These are phyloP conservation scores for Aspergillus sp. DNA, from an alignment of 2,329 filamentous ascomycete species.

Conservation along the genomic window DNA sequence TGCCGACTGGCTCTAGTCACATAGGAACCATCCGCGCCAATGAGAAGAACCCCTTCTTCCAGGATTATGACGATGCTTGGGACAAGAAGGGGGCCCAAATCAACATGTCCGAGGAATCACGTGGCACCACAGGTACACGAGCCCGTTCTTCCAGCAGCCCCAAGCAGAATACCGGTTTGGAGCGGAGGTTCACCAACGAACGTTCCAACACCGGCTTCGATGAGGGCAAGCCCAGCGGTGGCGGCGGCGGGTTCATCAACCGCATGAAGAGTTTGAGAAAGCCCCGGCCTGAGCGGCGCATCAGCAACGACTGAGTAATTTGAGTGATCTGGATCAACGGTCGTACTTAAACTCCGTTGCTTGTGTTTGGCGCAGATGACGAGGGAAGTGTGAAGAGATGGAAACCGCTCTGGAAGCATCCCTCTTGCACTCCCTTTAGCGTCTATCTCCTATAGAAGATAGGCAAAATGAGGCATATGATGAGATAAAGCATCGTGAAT, in stretches of 20 bases:
- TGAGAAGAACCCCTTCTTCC: constrained; percentile 77
- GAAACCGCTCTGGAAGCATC: constrained; percentile 5
- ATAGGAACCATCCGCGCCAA: constrained; percentile 39
- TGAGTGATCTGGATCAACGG: neutral
- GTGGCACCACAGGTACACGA: constrained; percentile 32
- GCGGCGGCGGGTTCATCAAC: constrained; percentile 65
- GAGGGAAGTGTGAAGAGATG: constrained; percentile 1
- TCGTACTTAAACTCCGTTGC: neutral
- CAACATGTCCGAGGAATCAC: constrained; percentile 52
- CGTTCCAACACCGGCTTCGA: constrained; percentile 31
- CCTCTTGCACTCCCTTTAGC: neutral
- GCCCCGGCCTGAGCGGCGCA: constrained; percentile 44
- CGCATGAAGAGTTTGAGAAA: constrained; percentile 79
- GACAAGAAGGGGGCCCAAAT: constrained; percentile 65
- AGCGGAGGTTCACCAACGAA: constrained; percentile 67
- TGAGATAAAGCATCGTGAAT: neutral
- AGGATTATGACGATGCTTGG: constrained; percentile 71
- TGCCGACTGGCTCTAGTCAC: constrained; percentile 36
- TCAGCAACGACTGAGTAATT: constrained; percentile 31
- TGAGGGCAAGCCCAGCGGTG: constrained; percentile 47
- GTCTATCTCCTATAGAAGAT: neutral
- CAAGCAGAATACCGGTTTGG: constrained; percentile 54
- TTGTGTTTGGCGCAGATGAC: neutral
- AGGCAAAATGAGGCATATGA: constrained; percentile 2
- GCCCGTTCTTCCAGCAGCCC: constrained; percentile 61